These are phyloP conservation scores for Podospora sp. DNA, from an alignment of 495 filamentous ascomycete genomes.

Conservation along the genomic window DNA sequence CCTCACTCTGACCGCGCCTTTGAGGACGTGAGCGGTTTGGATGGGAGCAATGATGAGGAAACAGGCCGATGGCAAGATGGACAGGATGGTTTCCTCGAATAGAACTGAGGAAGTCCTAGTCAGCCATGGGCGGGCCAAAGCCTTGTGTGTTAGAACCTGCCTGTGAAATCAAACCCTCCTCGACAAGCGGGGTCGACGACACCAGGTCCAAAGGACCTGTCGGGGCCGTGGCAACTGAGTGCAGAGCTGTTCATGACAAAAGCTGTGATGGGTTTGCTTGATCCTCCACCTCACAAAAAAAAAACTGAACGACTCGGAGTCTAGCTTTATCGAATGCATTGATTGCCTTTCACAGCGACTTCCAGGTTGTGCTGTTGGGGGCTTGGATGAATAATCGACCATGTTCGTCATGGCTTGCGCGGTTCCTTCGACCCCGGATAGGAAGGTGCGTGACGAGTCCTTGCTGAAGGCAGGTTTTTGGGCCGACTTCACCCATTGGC, in stretches of 20 bases:
- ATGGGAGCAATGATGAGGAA: conserved; percentile 3
- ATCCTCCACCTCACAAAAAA: too few species aligned
- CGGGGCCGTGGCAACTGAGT: neutral
- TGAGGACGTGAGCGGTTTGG: neutral
- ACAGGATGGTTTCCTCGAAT: conserved; percentile 3
- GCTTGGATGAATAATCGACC: neutral
- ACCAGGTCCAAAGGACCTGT: neutral
- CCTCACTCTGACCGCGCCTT: neutral
- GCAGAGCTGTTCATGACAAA: neutral
- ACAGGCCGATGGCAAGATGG: conserved; percentile 2
- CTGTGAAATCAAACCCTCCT: conserved; percentile 8
- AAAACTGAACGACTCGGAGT: too few species aligned
- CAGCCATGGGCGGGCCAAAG: neutral
- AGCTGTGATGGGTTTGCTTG: neutral
- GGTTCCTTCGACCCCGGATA: neutral
- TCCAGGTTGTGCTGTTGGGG: too few species aligned
- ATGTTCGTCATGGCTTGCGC: neutral
- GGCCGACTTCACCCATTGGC: neutral
- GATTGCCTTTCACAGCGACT: too few species aligned
- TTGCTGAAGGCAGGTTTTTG: neutral
- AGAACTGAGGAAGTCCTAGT: neutral
- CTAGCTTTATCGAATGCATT: too few species aligned
- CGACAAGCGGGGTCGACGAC: neutral
- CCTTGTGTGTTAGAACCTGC: neutral
- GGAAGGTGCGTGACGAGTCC: too few species aligned